These are phyloP conservation scores for Colletotrichum echinochloae DNA, from an alignment of 2,329 filamentous ascomycete species.

Conservation along the genomic window DNA sequence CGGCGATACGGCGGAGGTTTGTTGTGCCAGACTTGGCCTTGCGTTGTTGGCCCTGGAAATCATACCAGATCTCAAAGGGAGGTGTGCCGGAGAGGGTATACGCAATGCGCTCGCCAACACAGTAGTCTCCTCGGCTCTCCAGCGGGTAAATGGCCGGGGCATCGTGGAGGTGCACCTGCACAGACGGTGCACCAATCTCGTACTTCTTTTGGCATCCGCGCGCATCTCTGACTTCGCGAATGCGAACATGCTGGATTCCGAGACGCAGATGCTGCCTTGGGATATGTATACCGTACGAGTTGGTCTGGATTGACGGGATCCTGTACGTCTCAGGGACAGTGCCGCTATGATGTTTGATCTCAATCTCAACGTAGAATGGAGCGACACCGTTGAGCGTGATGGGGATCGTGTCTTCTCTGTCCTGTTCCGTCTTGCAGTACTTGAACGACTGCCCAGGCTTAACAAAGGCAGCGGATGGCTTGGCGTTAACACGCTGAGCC, in stretches of 20 bases:
- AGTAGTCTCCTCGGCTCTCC: slow-evolving; percentile 88
- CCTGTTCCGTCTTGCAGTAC: slow-evolving; percentile 88
- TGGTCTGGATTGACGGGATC: slow-evolving; percentile 81
- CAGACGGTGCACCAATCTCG: slow-evolving; percentile 76
- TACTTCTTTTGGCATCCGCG: slow-evolving; percentile 87
- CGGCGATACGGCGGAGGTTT: slow-evolving; percentile 92
- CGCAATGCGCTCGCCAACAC: slow-evolving; percentile 92
- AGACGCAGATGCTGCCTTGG: slow-evolving; percentile 87
- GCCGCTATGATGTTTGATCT: slow-evolving; percentile 90
- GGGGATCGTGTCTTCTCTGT: slow-evolving; percentile 87
- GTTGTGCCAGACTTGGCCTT: slow-evolving; percentile 84
- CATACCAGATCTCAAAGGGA: slow-evolving; percentile 94
- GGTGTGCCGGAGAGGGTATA: slow-evolving; percentile 92
- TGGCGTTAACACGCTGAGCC: slow-evolving; percentile 85
- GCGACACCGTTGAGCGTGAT: slow-evolving; percentile 85
- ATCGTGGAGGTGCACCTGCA: slow-evolving; percentile 93
- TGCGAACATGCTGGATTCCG: slow-evolving; percentile 89
- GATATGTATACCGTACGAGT: slow-evolving; percentile 83
- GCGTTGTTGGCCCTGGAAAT: slow-evolving; percentile 81
- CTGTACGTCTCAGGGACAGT: slow-evolving; percentile 83
- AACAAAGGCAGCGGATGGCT: slow-evolving; percentile 83
- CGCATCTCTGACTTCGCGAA: slow-evolving; percentile 89
- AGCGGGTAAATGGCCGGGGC: slow-evolving; percentile 91
- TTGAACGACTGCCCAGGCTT: slow-evolving; percentile 94
- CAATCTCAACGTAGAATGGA: slow-evolving; percentile 91